Base-by-base conservation (phyloP, 2,329 filamentous ascomycete species). In the Endoconidiophora polonica region DNA sequence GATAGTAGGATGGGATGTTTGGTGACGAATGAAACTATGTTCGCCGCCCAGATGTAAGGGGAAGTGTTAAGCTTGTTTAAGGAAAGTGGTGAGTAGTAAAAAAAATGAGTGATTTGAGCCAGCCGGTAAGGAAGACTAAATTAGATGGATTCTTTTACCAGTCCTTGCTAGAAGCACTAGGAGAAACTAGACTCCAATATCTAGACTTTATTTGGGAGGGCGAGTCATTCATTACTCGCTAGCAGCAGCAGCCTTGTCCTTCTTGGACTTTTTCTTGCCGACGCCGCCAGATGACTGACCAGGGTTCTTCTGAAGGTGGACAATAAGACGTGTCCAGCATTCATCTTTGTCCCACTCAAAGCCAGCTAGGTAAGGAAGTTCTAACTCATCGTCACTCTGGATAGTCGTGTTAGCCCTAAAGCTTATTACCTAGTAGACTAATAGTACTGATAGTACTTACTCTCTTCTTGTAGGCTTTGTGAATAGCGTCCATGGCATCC, bases 261-360 rank as follows among this genome's bases (percentile, higher is more conserved):
- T 73, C 67, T 75, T 76, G 70, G 79, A 79, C 76, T 87, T 87
- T 69, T 78, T 78, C 60, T 73, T 73, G 56, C 65, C 61, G 55
- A 63, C 61, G 33, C 42, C 63, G 26, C 66, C 61, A 54, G 66
- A 64, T 54, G 71, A 66, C 46, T 67, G 67, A 20, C 74, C 73
- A 54, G 77, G 77, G 58, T 82, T 74, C 66, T 79, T 81, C 65
- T 81, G 81, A 63, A 90, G 83, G 67, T 91, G 54, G 55, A 95
- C 87, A 59, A 93, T 72, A 61, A 96, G 75, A 56, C 79, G 77
- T 49, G 85, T 90, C 80, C 86, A 94, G 62, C 79, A 86, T 67
- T 94, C 86, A 58, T 94, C 83, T 64, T 83, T 85, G 68, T 94
- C 84, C 88, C 88, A 95, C 73, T 94, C 87, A 70, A 96, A 95